These are phyloP conservation scores for Xerocomus potaroensis DNA, from an alignment of 768 basidiomycete genomes.

Conservation along the genomic window DNA sequence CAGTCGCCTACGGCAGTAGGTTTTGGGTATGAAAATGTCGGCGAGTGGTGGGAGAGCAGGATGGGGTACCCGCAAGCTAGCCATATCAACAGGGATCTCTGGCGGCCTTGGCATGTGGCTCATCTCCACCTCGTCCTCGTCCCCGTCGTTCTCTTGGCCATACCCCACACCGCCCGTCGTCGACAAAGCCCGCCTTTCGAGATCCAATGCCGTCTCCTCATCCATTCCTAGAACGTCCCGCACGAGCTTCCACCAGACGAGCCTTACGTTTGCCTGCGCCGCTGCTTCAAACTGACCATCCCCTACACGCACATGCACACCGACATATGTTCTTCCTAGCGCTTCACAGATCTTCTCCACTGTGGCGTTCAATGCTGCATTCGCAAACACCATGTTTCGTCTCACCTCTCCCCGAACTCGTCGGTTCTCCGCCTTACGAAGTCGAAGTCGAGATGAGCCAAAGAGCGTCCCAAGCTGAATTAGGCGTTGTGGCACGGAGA, in stretches of 20 bases:
- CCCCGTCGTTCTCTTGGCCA: not conserved
- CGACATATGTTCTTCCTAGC: conserved; percentile 51
- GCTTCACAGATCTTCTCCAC: conserved; percentile 41
- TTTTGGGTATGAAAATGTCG: conserved; percentile 1
- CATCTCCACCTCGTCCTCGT: not conserved
- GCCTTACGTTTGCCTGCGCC: conserved; percentile 39
- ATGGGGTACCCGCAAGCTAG: conserved; percentile 23
- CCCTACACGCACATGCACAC: conserved; percentile 63
- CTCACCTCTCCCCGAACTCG: conserved; percentile 46
- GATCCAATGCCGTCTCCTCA: conserved; percentile 29
- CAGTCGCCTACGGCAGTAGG: conserved; percentile 37
- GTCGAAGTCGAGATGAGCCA: conserved; percentile 64
- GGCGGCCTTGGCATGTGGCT: conserved; percentile 7
- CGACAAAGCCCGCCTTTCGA: conserved; percentile 19
- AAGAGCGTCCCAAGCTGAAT: conserved; percentile 74
- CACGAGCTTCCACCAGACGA: conserved; percentile 57
- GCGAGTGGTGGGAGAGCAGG: conserved; percentile 27
- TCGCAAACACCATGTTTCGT: conserved; percentile 52
- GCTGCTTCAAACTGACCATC: conserved; percentile 56
- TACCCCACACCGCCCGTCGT: not conserved
- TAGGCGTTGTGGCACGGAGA: conserved; percentile 37
- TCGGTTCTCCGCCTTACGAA: conserved; percentile 39
- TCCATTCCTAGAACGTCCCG: conserved; percentile 42
- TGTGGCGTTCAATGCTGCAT: conserved; percentile 41
- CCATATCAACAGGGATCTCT: conserved; percentile 17